phyloP scores from a whole-genome alignment of 495 filamentous ascomycete genomes.

The Penicillium canescens region DNA sequence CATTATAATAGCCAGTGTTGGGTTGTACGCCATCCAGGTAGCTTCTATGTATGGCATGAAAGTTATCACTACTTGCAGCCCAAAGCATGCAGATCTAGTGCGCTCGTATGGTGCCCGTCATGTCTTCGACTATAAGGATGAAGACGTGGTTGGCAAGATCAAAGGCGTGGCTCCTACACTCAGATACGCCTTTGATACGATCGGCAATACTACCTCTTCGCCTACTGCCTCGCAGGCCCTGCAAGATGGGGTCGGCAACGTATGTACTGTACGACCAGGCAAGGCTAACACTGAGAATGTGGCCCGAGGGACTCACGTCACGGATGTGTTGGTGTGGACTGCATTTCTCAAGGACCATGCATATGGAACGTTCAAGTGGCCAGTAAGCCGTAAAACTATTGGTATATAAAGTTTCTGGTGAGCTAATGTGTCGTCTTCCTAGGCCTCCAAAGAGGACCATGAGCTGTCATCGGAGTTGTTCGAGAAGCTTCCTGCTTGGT shows the following conservation, averaged over 20 bases:
- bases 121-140: conserved; percentile 54
- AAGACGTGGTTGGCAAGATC: conserved; percentile 22
- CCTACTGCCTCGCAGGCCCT: conserved; percentile 14
- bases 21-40: conserved; percentile 34
- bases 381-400: too few species aligned
- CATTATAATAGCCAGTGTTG: conserved; percentile 37
- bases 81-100: conserved; percentile 48
- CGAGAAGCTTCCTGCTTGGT: conserved; percentile 24
- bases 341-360: conserved; percentile 33
- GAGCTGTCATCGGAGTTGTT: conserved; percentile 29
- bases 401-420: too few species aligned
- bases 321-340: conserved; percentile 36
- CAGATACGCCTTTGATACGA: conserved; percentile 28
- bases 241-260: conserved; percentile 1
- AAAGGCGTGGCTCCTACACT: conserved; percentile 9
- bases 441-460: conserved; percentile 29
- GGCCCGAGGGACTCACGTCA: conserved; percentile 14
- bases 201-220: conserved; percentile 25
- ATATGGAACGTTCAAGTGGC: conserved; percentile 27
- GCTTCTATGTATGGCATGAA: conserved; percentile 23
- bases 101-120: conserved; percentile 45
- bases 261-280: conserved; percentile 35
- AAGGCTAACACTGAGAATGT: conserved; percentile 31
- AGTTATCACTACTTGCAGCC: conserved; percentile 52
- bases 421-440: too few species aligned